A percentile compares a stretch with the other conserved stretches of the same genome.
Evolutionary conservation across 2,329 filamentous ascomycete species (phyloP).

Genomic region (Xylariaceae sp.): DNA sequence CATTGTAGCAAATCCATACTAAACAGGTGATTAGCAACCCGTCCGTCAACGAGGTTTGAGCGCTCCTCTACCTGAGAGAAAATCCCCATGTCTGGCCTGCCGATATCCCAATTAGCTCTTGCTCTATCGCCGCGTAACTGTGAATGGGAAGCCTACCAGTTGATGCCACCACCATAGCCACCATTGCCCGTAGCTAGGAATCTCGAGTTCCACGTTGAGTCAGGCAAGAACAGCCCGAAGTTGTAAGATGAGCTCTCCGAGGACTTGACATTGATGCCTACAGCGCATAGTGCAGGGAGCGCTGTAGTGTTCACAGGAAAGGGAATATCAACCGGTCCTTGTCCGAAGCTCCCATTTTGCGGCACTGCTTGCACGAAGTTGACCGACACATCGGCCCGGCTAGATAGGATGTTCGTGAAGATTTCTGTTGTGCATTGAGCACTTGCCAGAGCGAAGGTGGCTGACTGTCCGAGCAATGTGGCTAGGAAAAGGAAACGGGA

Average conservation of each 20-base stretch:
- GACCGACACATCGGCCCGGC: slow-evolving; percentile 19
- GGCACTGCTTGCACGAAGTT: slow-evolving; percentile 24
- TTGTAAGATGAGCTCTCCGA: slow-evolving; percentile 28
- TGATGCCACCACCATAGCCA: slow-evolving; percentile 29
- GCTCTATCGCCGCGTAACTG: no score
- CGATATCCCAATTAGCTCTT: not conserved
- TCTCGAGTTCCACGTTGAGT: slow-evolving; percentile 28
- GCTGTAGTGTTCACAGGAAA: slow-evolving; percentile 24
- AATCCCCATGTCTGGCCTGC: slow-evolving; percentile 40
- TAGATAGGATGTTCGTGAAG: slow-evolving; percentile 21
- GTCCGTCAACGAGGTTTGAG: not conserved
- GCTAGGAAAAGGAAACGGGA: no score
- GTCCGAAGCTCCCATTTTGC: slow-evolving; percentile 24
- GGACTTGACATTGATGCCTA: slow-evolving; percentile 29
- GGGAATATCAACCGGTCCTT: slow-evolving; percentile 14
- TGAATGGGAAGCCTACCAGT: slow-evolving; percentile 22
- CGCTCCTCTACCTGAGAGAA: slow-evolving; percentile 22
- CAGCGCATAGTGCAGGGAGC: slow-evolving; percentile 28
- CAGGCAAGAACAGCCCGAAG: slow-evolving; percentile 30
- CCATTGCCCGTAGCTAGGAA: slow-evolving; percentile 29
- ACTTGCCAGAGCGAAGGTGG: slow-evolving; percentile 3
- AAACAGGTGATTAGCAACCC: slow-evolving; percentile 1
- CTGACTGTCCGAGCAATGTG: no score
- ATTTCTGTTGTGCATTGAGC: slow-evolving; percentile 22
- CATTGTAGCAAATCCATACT: slow-evolving; percentile 40